Base-by-base conservation (phyloP, 2,329 filamentous ascomycete species). In the Aureobasidium pullulans region DNA sequence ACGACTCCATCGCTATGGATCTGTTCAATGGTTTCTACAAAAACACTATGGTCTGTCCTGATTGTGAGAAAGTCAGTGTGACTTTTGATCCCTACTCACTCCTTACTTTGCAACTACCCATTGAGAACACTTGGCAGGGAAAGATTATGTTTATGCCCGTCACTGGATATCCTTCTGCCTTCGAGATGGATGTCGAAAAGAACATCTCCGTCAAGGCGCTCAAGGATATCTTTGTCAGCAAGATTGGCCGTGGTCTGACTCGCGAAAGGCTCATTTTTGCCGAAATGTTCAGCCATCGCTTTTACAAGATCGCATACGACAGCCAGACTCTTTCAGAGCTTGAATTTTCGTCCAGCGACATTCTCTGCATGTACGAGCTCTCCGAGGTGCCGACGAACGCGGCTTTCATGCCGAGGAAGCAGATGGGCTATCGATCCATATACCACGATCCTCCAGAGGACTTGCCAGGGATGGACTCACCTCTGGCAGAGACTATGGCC, bases 1-100 rank as follows among this genome's bases (percentile, higher is more conserved):
- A 99, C 66, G 91, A 97, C 69, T 97, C 94, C 0, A 88, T 97
- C 42, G 89, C 96, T 65, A 93, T 90, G 60, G 94, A 99, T 70
- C 80, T 99, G 10, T 99, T 99, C 72, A 95, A 90, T 23, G 94
- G 94, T 63, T 90, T 97, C 81, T 99, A 97, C 81, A 96, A 97
- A 76, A 97, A 95, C 46, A 97, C 93, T 0, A 82, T 99, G 63
- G 87, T 94, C 63, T 99, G 94, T 69, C 94, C 94, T 0, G 83
- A 82, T 7, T 99, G 94, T 72, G 82, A 87, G 66, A 99, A 97
- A 76, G 88, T 97, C 73, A 96, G 92, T 81, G 96, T 99, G 67
- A 97, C 94, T 0, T 99, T 99, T 69, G 94, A 99, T 71, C 94
- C 94, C 0, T 99, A 96, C 79, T 96, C 91, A 72, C 94, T 95